Percentiles rank a stretch among this genome's conserved stretches.
Conservation (phyloP, 352 stramenopile species). For the Pythium periplocum region DNA sequence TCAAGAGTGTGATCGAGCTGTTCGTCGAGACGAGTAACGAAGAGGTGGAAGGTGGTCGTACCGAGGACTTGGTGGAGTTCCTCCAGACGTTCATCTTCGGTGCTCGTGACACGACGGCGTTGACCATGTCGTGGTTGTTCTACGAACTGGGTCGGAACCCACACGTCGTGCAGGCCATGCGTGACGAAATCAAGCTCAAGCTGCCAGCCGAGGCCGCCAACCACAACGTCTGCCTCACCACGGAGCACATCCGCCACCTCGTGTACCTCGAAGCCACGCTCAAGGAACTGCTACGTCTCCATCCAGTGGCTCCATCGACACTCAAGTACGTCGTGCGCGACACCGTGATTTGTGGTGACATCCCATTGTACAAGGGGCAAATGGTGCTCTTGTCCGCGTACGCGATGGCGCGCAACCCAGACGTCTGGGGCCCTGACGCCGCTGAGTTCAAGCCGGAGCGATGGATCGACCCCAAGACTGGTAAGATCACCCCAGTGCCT, state of each 20-base stretch:
- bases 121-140: constrained; percentile 61
- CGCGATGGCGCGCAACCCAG: constrained; percentile 19
- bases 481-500: background rate
- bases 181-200: constrained; percentile 27
- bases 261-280: constrained; percentile 49
- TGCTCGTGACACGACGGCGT: constrained; percentile 69
- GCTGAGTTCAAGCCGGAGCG: constrained; percentile 47
- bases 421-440: constrained; percentile 36
- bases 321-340: constrained; percentile 49
- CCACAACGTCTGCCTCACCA: constrained; percentile 17
- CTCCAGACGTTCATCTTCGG: constrained; percentile 58
- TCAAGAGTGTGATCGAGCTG: constrained; percentile 18
- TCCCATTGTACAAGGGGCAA: constrained; percentile 16
- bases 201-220: constrained; percentile 5
- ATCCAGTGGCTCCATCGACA: constrained; percentile 52
- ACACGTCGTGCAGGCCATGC: constrained; percentile 31
- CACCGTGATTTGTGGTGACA: constrained; percentile 27
- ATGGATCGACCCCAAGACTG: constrained; percentile 21
- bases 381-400: constrained; percentile 24
- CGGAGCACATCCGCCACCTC: constrained; percentile 43
- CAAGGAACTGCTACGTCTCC: constrained; percentile 49
- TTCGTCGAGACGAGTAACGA: constrained; percentile 7
- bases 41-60: constrained; percentile 13
- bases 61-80: constrained; percentile 49
- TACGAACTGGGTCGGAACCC: constrained; percentile 60